phyloP scores from a whole-genome alignment of 2,329 filamentous ascomycete species.

The Verticillium dahliae region DNA sequence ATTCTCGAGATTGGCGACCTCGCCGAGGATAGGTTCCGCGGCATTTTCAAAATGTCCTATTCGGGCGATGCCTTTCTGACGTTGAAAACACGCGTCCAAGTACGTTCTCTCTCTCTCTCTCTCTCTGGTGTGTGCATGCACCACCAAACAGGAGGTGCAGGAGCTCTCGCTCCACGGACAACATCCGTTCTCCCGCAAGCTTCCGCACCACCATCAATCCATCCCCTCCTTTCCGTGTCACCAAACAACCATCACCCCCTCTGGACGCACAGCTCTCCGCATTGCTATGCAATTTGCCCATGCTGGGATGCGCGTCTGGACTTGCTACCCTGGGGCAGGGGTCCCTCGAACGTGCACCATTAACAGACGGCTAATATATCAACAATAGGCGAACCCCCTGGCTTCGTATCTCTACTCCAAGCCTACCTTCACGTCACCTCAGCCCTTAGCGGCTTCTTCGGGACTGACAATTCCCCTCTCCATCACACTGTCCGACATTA shows the following conservation, averaged over 20 bases:
- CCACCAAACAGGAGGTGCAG: no score
- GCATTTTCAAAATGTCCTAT: slow-evolving; percentile 99
- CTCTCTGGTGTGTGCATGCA: not conserved
- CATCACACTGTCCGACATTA: slow-evolving; percentile 92
- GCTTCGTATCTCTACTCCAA: slow-evolving; percentile 94
- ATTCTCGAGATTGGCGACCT: slow-evolving; percentile 97
- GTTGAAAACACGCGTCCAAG: slow-evolving; percentile 89
- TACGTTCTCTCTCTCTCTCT: slow-evolving; percentile 34
- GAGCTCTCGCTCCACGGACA: not conserved
- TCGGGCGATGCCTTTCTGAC: slow-evolving; percentile 92
- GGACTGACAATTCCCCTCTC: slow-evolving; percentile 95
- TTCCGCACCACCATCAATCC: not conserved
- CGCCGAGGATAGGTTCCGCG: slow-evolving; percentile 92
- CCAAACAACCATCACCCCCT: slow-evolving; percentile 4
- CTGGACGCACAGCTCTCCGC: slow-evolving; percentile 14
- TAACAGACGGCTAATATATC: slow-evolving; percentile 39
- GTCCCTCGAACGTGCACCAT: slow-evolving; percentile 20
- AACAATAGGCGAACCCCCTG: slow-evolving; percentile 75
- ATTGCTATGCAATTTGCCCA: slow-evolving; percentile 25
- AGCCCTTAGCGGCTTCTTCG: slow-evolving; percentile 83
- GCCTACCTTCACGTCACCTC: slow-evolving; percentile 85
- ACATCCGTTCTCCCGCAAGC: not conserved
- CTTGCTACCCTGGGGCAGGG: slow-evolving; percentile 10
- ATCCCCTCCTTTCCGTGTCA: slow-evolving; percentile 4
- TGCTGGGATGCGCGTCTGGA: slow-evolving; percentile 24